A percentile compares a stretch with the other conserved stretches of the same genome.
phyloP scores from a whole-genome alignment of 495 filamentous ascomycete species.

The Ascobolus immersus region DNA sequence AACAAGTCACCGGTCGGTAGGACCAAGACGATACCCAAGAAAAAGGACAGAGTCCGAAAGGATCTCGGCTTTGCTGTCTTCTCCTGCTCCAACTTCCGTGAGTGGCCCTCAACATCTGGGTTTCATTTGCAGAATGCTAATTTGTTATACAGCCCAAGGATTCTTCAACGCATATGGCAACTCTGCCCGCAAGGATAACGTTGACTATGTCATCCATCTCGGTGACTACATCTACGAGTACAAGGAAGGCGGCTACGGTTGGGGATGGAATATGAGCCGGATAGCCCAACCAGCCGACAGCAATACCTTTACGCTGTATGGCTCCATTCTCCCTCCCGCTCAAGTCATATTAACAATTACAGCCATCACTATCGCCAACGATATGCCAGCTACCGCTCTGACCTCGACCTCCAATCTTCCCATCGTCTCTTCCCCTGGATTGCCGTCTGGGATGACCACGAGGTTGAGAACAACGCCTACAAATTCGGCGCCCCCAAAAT shows the following conservation, averaged over 20 bases:
- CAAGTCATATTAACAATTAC: conserved; percentile 12
- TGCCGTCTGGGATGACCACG: conserved; percentile 45
- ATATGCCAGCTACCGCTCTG: conserved; percentile 34
- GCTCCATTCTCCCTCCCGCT: conserved; percentile 9
- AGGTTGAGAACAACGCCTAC: conserved; percentile 40
- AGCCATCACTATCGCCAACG: conserved; percentile 35
- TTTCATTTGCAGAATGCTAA: neutral
- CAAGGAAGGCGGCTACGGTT: conserved; percentile 29
- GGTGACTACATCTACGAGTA: conserved; percentile 50
- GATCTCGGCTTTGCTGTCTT: conserved; percentile 29
- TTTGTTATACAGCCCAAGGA: conserved; percentile 20
- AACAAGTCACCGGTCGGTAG: conserved; percentile 24
- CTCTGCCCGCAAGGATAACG: conserved; percentile 35
- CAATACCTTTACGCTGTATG: conserved; percentile 20
- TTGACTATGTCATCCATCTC: conserved; percentile 39
- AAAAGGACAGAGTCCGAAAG: conserved; percentile 18
- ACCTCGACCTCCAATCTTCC: conserved; percentile 31
- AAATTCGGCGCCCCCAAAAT: conserved; percentile 27
- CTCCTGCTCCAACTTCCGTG: conserved; percentile 31
- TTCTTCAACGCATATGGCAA: conserved; percentile 44
- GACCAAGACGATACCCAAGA: conserved; percentile 28
- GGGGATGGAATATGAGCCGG: conserved; percentile 25
- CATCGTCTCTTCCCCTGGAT: conserved; percentile 41
- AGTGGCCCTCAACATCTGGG: conserved; percentile 10
- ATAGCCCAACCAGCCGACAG: conserved; percentile 29